phyloP scores from a whole-genome alignment of 139 green algal genomes.

The Chlorella sp. region DNA sequence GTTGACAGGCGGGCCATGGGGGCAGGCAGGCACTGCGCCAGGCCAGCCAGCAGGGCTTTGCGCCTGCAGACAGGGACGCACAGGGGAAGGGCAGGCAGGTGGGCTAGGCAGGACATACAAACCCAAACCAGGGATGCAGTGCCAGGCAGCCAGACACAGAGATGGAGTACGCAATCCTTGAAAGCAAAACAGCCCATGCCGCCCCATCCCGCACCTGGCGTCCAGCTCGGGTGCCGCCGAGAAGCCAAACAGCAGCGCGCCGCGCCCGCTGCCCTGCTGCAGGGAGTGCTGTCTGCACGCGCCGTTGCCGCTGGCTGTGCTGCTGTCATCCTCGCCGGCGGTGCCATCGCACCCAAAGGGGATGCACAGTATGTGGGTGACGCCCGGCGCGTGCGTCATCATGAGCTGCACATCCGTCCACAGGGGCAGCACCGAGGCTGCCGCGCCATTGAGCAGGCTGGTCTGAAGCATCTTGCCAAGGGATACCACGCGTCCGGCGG shows the following conservation, averaged over 20 bases:
- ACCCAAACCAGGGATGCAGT: too few species aligned
- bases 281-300: not conserved
- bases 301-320: not conserved
- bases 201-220: too few species aligned
- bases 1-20: not conserved
- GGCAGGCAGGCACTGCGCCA: slow-evolving; percentile 14
- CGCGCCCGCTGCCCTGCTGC: not conserved
- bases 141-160: too few species aligned
- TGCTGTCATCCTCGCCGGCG: not conserved
- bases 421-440: not conserved
- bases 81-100: not conserved
- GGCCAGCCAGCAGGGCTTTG: not conserved
- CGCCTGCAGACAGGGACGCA: not conserved
- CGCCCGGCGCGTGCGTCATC: not conserved
- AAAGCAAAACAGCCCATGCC: not conserved
- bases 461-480: not conserved
- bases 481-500: not conserved
- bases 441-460: not conserved
- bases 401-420: slow-evolving; percentile 24
- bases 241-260: slow-evolving; percentile 26
- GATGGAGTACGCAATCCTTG: not conserved
- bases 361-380: slow-evolving; percentile 20
- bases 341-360: not conserved
- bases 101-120: not conserved
- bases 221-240: not conserved